Evolutionary conservation across 2,329 filamentous ascomycete species (phyloP).

Genomic region (Cladosporium austrohemisphaericum): DNA sequence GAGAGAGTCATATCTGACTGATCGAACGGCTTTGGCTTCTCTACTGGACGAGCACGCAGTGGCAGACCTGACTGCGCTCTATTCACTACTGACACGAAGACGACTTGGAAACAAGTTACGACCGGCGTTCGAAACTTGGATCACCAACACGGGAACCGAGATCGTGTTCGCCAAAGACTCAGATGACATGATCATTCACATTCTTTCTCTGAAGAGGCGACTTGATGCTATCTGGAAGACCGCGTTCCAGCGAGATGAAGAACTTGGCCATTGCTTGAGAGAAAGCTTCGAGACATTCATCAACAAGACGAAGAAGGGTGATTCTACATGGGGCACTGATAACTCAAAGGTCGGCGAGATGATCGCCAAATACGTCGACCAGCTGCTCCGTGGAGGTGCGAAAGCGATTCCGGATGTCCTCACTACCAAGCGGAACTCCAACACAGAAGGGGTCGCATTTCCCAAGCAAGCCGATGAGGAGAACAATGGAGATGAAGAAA

Average conservation of each 20-base stretch:
- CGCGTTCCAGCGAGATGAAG: conserved; percentile 73
- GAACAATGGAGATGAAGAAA: conserved; percentile 57
- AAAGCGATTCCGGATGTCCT: conserved; percentile 74
- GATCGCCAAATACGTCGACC: conserved; percentile 96
- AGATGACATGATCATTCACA: conserved; percentile 78
- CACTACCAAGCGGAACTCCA: conserved; percentile 45
- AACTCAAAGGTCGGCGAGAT: conserved; percentile 96
- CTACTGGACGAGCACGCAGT: conserved; percentile 69
- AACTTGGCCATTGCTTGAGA: conserved; percentile 71
- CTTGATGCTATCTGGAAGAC: conserved; percentile 73
- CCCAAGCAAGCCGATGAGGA: conserved; percentile 60
- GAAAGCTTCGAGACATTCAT: conserved; percentile 88
- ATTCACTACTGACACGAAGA: conserved; percentile 70
- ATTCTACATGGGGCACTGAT: conserved; percentile 70
- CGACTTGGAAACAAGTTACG: conserved; percentile 67
- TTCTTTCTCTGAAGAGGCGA: conserved; percentile 75
- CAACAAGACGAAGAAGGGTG: conserved; percentile 74
- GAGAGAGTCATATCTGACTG: conserved; percentile 51
- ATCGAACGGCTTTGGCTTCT: conserved; percentile 59
- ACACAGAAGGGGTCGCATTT: conserved; percentile 27
- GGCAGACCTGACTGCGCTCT: conserved; percentile 69
- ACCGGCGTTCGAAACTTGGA: conserved; percentile 72
- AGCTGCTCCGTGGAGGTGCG: conserved; percentile 78
- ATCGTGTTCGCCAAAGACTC: conserved; percentile 76
- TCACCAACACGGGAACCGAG: conserved; percentile 66